Evolutionary conservation across 345 rosid genomes (phyloP), one percentile per base, ranked within the genome.

Genomic region (Kernera saxatilis): DNA sequence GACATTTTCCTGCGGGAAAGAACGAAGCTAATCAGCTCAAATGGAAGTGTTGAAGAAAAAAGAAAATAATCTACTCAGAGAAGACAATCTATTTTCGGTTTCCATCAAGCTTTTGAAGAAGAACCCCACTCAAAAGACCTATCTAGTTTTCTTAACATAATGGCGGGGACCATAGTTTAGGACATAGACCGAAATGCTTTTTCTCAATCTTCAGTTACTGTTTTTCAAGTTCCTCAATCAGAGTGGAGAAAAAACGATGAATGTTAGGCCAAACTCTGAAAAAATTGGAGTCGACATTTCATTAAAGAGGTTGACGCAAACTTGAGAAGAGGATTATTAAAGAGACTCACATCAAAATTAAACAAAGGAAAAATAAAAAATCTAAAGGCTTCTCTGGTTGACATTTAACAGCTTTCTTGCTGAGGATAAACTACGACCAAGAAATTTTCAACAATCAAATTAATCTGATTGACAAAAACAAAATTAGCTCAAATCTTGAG

Each of bases 131-230:
- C 45, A 49, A 74, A 68, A 53, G 82, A 83, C 80, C 70, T 64
- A 70, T 79, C 83, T 68, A 73, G 76, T 40, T 65, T 44, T 60
- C 70, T 61, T 59, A 78, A 61, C 78, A 8, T 72, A 83, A 76
- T 83, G 84, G 88, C 77, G 84, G 95, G 93, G 97, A 77, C 89
- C 90, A 77, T 72, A 63, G 69, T 64, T 67, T 50, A 26, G 73
- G 86, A 80, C 80, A 83, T 78, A 77, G 82, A 82, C 81, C 73
- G 60, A 62, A 75, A 67, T 71, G 79, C 80, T 44, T 67, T 64
- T 67, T 36, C 59, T 73, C 71, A 30, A 78, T 70, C 77, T 77
- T 55, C 64, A 60, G 82, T 71, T 79, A 60, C 78, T 80, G 71
- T 80, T 81, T 29, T 75, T 60, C 74, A 76, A 79, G 80, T 71